Evolutionary conservation across 225 moss, liverwort and hornwort genomes (phyloP).

Genomic region (Bryoerythrophyllum caledonicum): DNA sequence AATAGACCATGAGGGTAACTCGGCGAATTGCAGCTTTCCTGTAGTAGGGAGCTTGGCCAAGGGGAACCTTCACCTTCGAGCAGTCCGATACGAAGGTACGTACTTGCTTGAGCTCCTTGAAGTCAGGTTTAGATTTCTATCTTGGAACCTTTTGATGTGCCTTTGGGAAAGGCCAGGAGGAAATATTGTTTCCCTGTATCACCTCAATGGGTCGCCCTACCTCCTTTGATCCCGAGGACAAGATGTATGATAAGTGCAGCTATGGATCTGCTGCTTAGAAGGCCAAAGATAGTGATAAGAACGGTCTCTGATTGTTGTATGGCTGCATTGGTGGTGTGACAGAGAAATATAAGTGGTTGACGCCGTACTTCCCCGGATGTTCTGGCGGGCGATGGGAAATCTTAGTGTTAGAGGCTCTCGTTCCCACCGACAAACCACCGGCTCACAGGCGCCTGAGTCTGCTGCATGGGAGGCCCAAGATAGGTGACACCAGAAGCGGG

Average conservation of each 20-base stretch:
- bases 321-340: constrained; percentile 34
- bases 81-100: constrained; percentile 68
- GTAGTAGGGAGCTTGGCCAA: constrained; percentile 66
- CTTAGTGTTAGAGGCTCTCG: constrained; percentile 73
- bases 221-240: neutral
- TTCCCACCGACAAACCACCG: constrained; percentile 48
- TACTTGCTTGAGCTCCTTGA: neutral
- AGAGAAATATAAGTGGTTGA: constrained; percentile 61
- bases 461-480: constrained; percentile 58
- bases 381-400: constrained; percentile 83
- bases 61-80: constrained; percentile 79
- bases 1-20: constrained; percentile 71
- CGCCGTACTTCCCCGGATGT: constrained; percentile 60
- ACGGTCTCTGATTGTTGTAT: constrained; percentile 25
- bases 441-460: constrained; percentile 59
- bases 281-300: no score
- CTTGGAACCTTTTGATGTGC: no score
- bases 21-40: constrained; percentile 87
- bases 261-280: no score
- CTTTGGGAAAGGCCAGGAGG: no score
- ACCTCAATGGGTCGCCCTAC: neutral
- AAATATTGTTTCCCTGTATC: no score
- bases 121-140: no score
- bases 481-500: constrained; percentile 66
- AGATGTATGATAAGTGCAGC: no score